These are phyloP conservation scores for Fagus crenata DNA, from an alignment of 306 rosid genomes.

Conservation along the genomic window DNA sequence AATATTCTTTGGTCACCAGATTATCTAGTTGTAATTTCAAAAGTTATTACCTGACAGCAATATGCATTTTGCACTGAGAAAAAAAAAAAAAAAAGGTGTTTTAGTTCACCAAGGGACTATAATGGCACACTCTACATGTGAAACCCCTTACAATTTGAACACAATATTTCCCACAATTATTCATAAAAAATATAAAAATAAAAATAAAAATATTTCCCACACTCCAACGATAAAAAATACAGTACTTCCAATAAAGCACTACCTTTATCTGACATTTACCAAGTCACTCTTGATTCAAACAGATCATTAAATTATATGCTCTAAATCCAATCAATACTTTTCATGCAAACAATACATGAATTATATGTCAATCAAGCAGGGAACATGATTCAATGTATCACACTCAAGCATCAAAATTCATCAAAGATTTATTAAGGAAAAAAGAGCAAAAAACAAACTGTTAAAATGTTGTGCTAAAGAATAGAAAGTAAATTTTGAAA, in stretches of 20 bases:
- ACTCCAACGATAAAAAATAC: background rate
- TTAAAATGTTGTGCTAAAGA: background rate
- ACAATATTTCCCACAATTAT: too few species aligned
- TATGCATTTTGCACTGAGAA: background rate
- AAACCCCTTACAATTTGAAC: background rate
- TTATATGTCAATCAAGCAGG: background rate
- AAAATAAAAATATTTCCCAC: background rate
- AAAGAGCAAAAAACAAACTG: background rate
- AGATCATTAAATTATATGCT: background rate
- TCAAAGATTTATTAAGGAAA: background rate
- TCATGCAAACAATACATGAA: background rate
- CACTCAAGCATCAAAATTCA: background rate
- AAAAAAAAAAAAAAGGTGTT: background rate
- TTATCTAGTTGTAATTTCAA: background rate
- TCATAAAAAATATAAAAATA: too few species aligned
- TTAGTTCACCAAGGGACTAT: background rate
- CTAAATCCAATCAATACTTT: background rate
- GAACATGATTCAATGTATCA: background rate
- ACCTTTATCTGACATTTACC: background rate
- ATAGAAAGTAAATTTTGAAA: conserved; percentile 17
- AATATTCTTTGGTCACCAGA: background rate
- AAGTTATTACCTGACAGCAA: background rate
- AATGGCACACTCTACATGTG: background rate
- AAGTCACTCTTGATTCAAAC: background rate
- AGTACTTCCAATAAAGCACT: background rate